Percentiles rank a stretch among this genome's conserved stretches.
Conservation (phyloP, 768 basidiomycete species). For the Phylloporus arenicola region DNA sequence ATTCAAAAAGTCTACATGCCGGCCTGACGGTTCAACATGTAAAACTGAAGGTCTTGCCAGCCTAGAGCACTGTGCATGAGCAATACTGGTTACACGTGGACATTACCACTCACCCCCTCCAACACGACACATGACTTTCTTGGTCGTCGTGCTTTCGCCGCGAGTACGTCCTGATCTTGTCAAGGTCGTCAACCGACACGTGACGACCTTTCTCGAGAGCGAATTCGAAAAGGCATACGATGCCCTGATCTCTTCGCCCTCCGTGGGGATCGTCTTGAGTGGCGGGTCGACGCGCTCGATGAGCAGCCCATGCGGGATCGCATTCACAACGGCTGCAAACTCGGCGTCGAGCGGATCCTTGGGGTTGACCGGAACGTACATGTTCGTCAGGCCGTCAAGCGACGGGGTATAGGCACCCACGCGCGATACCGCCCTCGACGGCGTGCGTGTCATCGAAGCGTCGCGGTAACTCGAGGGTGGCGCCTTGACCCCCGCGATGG, state of each 20-base stretch:
- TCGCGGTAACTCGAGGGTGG: constrained; percentile 80
- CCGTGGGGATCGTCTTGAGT: constrained; percentile 55
- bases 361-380: constrained; percentile 60
- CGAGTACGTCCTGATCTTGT: constrained; percentile 49
- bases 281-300: constrained; percentile 81
- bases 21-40: constrained; percentile 71
- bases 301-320: constrained; percentile 68
- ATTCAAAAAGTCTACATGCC: constrained; percentile 41
- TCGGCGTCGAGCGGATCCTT: constrained; percentile 81
- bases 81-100: background rate
- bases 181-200: constrained; percentile 75
- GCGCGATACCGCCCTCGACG: constrained; percentile 65
- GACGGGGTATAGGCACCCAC: constrained; percentile 59
- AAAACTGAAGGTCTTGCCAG: constrained; percentile 76
- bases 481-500: constrained; percentile 36
- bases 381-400: constrained; percentile 47
- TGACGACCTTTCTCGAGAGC: constrained; percentile 68
- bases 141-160: constrained; percentile 42
- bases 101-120: constrained; percentile 63
- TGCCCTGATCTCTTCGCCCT: constrained; percentile 76
- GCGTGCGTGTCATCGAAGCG: constrained; percentile 44
- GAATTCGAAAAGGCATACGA: constrained; percentile 78
- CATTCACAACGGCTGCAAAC: constrained; percentile 70
- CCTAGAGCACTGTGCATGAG: constrained; percentile 35
- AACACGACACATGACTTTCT: constrained; percentile 90